Percentiles rank a stretch among this genome's conserved stretches.
phyloP scores from a whole-genome alignment of 2,329 filamentous ascomycete species.

The Cladobotryum mycophilum region DNA sequence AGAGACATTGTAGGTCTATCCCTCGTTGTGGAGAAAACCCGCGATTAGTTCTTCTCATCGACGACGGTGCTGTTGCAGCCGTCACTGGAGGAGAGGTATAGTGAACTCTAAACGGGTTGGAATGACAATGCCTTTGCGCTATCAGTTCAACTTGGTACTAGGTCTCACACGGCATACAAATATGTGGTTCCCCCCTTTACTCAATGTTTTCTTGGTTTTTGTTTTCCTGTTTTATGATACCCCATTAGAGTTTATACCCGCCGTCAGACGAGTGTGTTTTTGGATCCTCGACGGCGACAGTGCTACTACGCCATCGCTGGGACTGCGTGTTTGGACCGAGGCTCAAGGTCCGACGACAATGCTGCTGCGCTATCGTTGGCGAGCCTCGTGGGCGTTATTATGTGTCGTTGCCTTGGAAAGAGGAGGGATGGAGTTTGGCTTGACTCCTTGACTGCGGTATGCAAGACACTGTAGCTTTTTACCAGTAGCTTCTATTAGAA shows the following conservation, averaged over 20 bases:
- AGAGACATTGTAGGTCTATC: no score
- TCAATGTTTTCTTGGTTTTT: constrained; percentile 17
- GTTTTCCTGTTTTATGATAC: constrained; percentile 33
- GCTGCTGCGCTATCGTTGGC: constrained; percentile 47
- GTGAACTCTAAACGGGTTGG: constrained; percentile 17
- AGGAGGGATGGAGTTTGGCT: neutral
- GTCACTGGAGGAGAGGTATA: neutral
- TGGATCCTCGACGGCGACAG: constrained; percentile 45
- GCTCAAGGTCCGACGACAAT: constrained; percentile 41
- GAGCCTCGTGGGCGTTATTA: constrained; percentile 42
- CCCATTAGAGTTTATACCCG: constrained; percentile 40
- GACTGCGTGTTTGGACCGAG: constrained; percentile 48
- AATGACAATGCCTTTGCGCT: constrained; percentile 50
- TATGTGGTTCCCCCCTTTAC: constrained; percentile 10
- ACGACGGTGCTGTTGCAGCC: no score
- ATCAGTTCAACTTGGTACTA: constrained; percentile 25
- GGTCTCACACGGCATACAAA: constrained; percentile 12
- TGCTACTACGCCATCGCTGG: constrained; percentile 51
- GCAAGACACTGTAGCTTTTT: constrained; percentile 1
- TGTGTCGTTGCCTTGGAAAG: constrained; percentile 2
- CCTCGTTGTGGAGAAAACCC: no score
- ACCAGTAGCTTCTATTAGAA: neutral
- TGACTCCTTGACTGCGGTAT: neutral
- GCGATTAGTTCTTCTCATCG: no score
- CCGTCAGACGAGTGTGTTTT: constrained; percentile 34